These are phyloP conservation scores for Rostrohypoxylon terebratum DNA, from an alignment of 495 filamentous ascomycete genomes.

Conservation along the genomic window DNA sequence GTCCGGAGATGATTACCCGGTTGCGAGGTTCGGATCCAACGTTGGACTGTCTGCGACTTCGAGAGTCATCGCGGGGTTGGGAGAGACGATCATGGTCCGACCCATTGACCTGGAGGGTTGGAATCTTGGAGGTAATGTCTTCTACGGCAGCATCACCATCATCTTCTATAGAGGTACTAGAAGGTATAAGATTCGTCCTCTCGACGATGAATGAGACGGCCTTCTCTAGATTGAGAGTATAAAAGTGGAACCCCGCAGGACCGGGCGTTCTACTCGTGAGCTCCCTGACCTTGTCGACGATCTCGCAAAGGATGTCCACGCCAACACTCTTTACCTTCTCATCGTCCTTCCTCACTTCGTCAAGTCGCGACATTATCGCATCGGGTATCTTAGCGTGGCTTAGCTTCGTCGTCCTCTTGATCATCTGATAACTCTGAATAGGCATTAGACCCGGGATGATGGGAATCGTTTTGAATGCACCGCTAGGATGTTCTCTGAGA, in stretches of 20 bases:
- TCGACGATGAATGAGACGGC: slow-evolving; percentile 94
- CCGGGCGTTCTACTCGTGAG: slow-evolving; percentile 63
- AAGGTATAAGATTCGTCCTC: slow-evolving; percentile 81
- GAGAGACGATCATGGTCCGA: slow-evolving; percentile 43
- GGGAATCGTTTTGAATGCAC: slow-evolving; percentile 85
- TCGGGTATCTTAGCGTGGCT: slow-evolving; percentile 86
- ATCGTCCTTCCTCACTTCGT: slow-evolving; percentile 87
- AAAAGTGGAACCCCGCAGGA: slow-evolving; percentile 92
- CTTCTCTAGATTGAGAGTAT: slow-evolving; percentile 96
- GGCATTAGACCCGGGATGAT: slow-evolving; percentile 98
- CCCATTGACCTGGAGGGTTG: slow-evolving; percentile 55
- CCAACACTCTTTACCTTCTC: slow-evolving; percentile 86
- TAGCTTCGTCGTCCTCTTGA: slow-evolving; percentile 94
- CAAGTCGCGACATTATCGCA: slow-evolving; percentile 74
- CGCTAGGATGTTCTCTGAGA: slow-evolving; percentile 84
- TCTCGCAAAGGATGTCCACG: slow-evolving; percentile 76
- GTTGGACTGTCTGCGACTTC: slow-evolving; percentile 56
- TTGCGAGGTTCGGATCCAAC: slow-evolving; percentile 79
- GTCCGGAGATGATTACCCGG: slow-evolving; percentile 79
- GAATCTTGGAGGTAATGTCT: slow-evolving; percentile 57
- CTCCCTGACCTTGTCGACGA: slow-evolving; percentile 75
- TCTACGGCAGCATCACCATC: slow-evolving; percentile 63
- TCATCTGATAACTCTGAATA: slow-evolving; percentile 95
- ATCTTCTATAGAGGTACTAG: slow-evolving; percentile 54
- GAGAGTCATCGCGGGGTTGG: slow-evolving; percentile 35